Conservation (phyloP, 306 rosid species). For the Parietaria judaica region DNA sequence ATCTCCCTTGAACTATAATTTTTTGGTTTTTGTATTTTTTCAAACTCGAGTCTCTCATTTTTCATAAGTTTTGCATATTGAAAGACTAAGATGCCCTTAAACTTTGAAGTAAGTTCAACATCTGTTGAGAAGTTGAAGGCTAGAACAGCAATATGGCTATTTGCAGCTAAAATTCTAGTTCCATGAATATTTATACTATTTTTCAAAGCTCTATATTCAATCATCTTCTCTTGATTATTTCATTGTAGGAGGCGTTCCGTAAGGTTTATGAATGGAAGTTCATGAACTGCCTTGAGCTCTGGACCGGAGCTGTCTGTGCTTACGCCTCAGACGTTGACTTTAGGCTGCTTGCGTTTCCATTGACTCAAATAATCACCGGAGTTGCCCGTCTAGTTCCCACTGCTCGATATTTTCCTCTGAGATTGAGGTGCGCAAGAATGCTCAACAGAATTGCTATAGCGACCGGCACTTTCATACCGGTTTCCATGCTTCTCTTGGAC, state of each 20-base stretch:
- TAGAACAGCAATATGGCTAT: too few relatives aligned
- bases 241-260: conserved; percentile 79
- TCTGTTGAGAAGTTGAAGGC: too few relatives aligned
- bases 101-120: too few relatives aligned
- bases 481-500: conserved; percentile 84
- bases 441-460: conserved; percentile 68
- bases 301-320: conserved; percentile 76
- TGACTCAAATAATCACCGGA: conserved; percentile 78
- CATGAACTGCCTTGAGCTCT: conserved; percentile 88
- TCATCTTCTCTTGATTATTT: background rate
- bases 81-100: too few relatives aligned
- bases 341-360: conserved; percentile 80
- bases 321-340: conserved; percentile 68
- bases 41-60: too few relatives aligned
- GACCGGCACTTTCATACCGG: conserved; percentile 59
- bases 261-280: conserved; percentile 94
- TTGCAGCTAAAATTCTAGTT: too few relatives aligned
- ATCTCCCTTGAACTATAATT: too few relatives aligned
- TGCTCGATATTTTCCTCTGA: conserved; percentile 75
- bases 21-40: too few relatives aligned
- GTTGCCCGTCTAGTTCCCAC: conserved; percentile 89
- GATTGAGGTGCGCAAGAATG: conserved; percentile 79
- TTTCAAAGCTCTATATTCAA: too few relatives aligned
- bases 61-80: too few relatives aligned
- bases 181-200: background rate